phyloP scores from a whole-genome alignment of 495 filamentous ascomycete species.

The Glutinoglossum americanum region DNA sequence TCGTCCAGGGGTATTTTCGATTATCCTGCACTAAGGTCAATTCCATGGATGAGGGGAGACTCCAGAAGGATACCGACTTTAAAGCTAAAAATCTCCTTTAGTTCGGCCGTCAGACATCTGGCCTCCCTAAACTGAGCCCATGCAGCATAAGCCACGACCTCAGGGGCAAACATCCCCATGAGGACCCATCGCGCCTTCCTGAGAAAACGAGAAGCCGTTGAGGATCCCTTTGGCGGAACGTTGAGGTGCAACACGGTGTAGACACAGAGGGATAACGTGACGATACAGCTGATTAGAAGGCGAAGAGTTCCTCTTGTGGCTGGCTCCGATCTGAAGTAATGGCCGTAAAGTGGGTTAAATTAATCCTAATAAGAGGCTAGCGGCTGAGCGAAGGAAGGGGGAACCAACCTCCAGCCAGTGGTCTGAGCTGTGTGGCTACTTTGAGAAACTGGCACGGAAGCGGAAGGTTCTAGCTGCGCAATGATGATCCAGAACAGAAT shows the following conservation, averaged over 20 bases:
- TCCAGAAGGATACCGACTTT: no score
- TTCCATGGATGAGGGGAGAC: no score
- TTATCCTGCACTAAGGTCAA: no score
- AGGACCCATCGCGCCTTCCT: slow-evolving; percentile 14
- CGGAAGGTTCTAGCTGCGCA: not conserved
- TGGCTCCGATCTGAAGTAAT: not conserved
- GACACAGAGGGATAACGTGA: slow-evolving; percentile 20
- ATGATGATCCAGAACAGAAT: not conserved
- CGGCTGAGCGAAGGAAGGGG: not conserved
- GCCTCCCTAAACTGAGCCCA: slow-evolving; percentile 12
- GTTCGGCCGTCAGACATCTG: no score
- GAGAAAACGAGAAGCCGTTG: not conserved
- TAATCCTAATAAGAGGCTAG: not conserved
- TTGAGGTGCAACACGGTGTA: slow-evolving; percentile 25
- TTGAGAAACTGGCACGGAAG: not conserved
- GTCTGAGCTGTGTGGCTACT: not conserved
- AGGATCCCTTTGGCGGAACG: slow-evolving; percentile 9
- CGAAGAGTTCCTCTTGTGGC: slow-evolving; percentile 17
- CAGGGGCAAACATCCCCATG: slow-evolving; percentile 16
- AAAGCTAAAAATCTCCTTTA: no score
- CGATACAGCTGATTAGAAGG: slow-evolving; percentile 17
- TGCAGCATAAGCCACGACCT: slow-evolving; percentile 13
- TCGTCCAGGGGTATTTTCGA: slow-evolving; percentile 1
- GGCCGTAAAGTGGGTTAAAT: no score
- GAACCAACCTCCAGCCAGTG: not conserved